These are phyloP conservation scores for Bryoglossum gracile DNA, from an alignment of 495 filamentous ascomycete genomes.

Conservation along the genomic window DNA sequence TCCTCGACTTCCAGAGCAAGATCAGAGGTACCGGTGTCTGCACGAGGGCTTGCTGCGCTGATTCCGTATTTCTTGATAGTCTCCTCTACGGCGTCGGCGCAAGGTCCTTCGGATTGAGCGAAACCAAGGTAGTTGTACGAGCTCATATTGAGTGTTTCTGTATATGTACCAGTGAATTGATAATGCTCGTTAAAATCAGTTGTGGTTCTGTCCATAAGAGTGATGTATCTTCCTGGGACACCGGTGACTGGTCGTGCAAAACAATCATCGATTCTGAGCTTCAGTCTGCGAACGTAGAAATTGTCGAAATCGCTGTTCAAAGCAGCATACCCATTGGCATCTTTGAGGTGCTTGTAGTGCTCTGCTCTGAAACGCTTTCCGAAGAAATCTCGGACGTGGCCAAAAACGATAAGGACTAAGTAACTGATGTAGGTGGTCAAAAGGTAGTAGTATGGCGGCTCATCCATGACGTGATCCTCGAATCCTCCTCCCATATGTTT, in stretches of 20 bases:
- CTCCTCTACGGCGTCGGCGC: slow-evolving; percentile 88
- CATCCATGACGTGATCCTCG: slow-evolving; percentile 80
- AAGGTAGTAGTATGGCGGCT: slow-evolving; percentile 94
- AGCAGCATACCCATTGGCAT: slow-evolving; percentile 85
- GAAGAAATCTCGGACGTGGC: slow-evolving; percentile 94
- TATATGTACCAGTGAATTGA: slow-evolving; percentile 77
- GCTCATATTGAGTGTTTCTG: slow-evolving; percentile 96
- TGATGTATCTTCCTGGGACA: slow-evolving; percentile 91
- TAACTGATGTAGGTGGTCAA: slow-evolving; percentile 97
- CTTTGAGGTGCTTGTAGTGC: slow-evolving; percentile 75
- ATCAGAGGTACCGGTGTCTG: slow-evolving; percentile 81
- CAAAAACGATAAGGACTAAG: slow-evolving; percentile 88
- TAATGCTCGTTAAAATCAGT: slow-evolving; percentile 85
- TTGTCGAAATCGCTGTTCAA: slow-evolving; percentile 98
- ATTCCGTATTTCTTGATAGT: slow-evolving; percentile 77
- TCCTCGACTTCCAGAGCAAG: slow-evolving; percentile 83
- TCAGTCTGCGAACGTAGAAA: slow-evolving; percentile 89
- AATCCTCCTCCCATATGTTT: slow-evolving; percentile 71
- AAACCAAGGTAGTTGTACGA: slow-evolving; percentile 99
- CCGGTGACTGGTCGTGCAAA: slow-evolving; percentile 88
- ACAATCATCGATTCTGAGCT: slow-evolving; percentile 92
- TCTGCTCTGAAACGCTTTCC: slow-evolving; percentile 84
- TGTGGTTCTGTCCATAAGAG: slow-evolving; percentile 77
- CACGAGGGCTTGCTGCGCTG: slow-evolving; percentile 68
- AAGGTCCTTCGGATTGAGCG: slow-evolving; percentile 94